Evolutionary conservation across 2,329 filamentous ascomycete species (phyloP).

Genomic region (Fusarium oligoseptatum): DNA sequence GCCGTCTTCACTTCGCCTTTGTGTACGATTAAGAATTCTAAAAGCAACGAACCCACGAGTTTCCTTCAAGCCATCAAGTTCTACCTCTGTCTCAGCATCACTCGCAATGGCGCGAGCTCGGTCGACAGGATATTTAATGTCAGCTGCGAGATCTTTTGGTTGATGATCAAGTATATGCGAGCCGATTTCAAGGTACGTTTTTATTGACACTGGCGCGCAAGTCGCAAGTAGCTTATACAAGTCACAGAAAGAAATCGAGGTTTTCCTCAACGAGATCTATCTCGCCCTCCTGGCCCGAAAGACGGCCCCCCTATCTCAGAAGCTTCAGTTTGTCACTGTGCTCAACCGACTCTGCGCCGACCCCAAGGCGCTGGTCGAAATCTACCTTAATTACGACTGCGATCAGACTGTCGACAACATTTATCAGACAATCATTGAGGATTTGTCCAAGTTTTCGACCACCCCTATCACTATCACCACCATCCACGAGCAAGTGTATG

Average conservation of each 20-base stretch:
- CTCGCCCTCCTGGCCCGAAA: constrained; percentile 89
- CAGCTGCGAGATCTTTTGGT: constrained; percentile 96
- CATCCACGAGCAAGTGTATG: constrained; percentile 86
- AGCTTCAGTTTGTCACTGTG: constrained; percentile 89
- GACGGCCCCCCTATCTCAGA: constrained; percentile 89
- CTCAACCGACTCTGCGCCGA: constrained; percentile 88
- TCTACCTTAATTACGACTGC: constrained; percentile 98
- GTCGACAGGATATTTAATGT: constrained; percentile 94
- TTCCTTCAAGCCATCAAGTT: constrained; percentile 97
- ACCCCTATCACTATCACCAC: constrained; percentile 81
- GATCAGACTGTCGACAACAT: constrained; percentile 97
- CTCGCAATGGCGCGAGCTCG: constrained; percentile 93
- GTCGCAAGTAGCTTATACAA: constrained; percentile 42
- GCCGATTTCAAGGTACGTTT: constrained; percentile 85
- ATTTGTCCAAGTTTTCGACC: constrained; percentile 89
- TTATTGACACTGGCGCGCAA: neutral
- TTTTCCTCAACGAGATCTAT: constrained; percentile 98
- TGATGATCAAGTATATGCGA: constrained; percentile 94
- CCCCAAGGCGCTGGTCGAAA: constrained; percentile 89
- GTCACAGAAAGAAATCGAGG: constrained; percentile 90
- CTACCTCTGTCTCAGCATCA: constrained; percentile 94
- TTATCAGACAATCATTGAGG: constrained; percentile 94
- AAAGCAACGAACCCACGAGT: constrained; percentile 86
- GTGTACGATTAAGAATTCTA: constrained; percentile 92
- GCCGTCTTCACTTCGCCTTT: constrained; percentile 90